These are phyloP conservation scores for Saccharum officinarum DNA, from an alignment of 176 grass and related monocot genomes.

Conservation along the genomic window DNA sequence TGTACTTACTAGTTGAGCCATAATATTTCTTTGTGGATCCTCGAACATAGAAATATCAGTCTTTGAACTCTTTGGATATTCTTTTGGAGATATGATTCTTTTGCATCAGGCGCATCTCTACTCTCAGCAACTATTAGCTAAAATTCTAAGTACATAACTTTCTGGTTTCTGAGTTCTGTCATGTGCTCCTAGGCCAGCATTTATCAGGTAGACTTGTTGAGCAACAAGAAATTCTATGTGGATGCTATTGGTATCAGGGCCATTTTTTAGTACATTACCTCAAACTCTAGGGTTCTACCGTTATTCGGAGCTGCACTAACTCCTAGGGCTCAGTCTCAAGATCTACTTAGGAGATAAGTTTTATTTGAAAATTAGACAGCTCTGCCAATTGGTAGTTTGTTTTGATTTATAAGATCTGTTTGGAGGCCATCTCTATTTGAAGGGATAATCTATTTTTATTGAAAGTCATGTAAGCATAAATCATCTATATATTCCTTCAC, in stretches of 20 bases:
- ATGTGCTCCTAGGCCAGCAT: background rate
- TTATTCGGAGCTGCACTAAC: background rate
- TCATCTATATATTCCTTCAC: background rate
- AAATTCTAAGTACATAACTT: background rate
- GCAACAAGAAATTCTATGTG: background rate
- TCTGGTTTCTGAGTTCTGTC: background rate
- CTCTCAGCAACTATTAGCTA: background rate
- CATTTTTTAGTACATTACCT: background rate
- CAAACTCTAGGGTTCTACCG: background rate
- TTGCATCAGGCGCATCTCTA: background rate
- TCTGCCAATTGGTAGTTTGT: background rate
- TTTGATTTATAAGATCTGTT: background rate
- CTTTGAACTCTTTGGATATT: background rate
- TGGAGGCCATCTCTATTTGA: background rate
- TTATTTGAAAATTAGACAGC: background rate
- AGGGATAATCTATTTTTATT: background rate
- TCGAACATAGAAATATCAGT: background rate
- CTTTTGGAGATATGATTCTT: conserved; percentile 3
- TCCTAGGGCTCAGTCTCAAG: background rate
- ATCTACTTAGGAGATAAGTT: background rate
- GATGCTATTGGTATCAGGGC: background rate
- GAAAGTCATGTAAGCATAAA: background rate
- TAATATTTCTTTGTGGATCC: conserved; percentile 13
- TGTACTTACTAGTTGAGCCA: background rate
- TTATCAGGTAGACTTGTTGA: background rate